Conservation (phyloP, 1,284 basidiomycete species). For the Pyrrhoderma lamaoense region DNA sequence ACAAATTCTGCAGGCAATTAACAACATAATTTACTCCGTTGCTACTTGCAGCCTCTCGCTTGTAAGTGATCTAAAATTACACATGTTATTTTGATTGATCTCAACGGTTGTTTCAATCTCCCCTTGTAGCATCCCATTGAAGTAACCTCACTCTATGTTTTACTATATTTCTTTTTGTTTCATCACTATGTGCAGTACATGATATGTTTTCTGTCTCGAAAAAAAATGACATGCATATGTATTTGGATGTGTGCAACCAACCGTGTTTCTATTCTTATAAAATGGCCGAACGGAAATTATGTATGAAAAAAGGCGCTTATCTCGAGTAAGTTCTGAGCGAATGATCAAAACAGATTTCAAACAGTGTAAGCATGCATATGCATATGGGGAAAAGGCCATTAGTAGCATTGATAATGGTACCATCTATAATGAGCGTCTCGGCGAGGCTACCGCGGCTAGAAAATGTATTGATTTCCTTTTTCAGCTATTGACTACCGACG, state of each 20-base stretch:
- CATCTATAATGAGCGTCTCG: too few relatives aligned
- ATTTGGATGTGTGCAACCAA: neutral
- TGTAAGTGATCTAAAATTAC: conserved; percentile 38
- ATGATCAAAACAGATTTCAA: too few relatives aligned
- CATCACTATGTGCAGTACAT: neutral
- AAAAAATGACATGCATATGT: conserved; percentile 6
- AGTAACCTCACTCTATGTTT: conserved; percentile 38
- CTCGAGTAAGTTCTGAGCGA: too few relatives aligned
- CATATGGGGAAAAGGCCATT: too few relatives aligned
- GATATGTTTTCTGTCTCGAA: neutral
- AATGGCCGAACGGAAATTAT: too few relatives aligned
- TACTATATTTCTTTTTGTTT: neutral
- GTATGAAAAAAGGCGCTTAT: too few relatives aligned
- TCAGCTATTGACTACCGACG: too few relatives aligned
- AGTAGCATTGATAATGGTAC: too few relatives aligned
- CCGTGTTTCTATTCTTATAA: neutral
- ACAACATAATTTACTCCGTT: conserved; percentile 6
- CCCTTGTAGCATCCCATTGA: conserved; percentile 61
- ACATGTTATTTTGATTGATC: conserved; percentile 2
- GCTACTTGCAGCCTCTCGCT: conserved; percentile 49
- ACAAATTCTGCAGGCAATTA: conserved; percentile 21
- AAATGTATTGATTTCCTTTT: too few relatives aligned
- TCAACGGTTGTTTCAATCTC: conserved; percentile 12
- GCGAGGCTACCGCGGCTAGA: too few relatives aligned
- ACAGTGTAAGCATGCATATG: too few relatives aligned